Conservation (phyloP, 257 asterid genomes). For the Przewalskia tangutica region DNA sequence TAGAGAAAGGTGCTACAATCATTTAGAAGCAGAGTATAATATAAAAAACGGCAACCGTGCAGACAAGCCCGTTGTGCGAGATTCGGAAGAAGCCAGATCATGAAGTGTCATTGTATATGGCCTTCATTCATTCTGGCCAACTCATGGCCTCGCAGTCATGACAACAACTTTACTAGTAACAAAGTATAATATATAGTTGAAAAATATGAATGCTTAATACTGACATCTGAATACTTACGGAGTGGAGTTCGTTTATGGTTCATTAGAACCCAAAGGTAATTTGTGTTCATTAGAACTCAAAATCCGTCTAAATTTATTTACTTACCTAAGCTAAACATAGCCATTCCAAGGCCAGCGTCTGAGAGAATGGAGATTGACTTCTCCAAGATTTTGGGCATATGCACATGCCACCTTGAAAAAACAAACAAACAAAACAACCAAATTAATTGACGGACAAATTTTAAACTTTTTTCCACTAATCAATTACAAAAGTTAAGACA, state of each 20-base stretch:
- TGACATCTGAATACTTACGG: neutral
- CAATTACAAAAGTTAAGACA: neutral
- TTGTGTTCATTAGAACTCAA: no score
- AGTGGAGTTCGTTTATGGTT: no score
- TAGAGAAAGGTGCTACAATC: neutral
- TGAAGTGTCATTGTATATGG: no score
- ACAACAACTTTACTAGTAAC: no score
- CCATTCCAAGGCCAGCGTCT: conserved; percentile 98
- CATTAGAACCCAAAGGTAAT: no score
- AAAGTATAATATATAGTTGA: neutral
- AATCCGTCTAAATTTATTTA: neutral
- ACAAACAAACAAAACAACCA: neutral
- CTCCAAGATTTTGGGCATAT: conserved; percentile 68
- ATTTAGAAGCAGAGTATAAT: no score
- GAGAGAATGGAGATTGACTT: conserved; percentile 71
- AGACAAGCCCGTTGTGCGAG: no score
- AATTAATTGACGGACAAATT: neutral
- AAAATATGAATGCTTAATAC: neutral
- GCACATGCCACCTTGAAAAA: conserved; percentile 68
- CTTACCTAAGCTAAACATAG: conserved; percentile 92
- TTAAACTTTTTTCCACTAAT: neutral
- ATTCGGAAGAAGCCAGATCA: no score
- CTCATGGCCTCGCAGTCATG: no score
- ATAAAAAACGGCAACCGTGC: no score
- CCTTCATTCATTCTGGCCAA: no score